Percentiles rank a stretch among this genome's conserved stretches.
Evolutionary conservation across 768 basidiomycete genomes (phyloP).

Genomic region (Phaeolepiota aurea): DNA sequence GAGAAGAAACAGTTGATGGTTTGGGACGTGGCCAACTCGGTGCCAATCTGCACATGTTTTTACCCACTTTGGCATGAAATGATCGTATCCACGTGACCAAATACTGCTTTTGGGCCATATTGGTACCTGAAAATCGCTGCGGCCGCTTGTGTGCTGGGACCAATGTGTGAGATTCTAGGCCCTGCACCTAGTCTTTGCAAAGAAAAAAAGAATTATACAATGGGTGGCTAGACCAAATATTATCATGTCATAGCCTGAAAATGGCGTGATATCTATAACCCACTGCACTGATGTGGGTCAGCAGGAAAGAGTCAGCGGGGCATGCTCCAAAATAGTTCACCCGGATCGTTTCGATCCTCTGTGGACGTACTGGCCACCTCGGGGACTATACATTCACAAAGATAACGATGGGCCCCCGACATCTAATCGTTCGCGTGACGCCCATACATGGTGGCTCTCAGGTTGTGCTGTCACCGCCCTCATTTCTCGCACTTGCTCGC

Average conservation of each 20-base stretch:
- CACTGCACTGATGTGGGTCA: neutral
- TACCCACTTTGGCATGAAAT: too few species aligned
- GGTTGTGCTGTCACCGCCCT: constrained; percentile 23
- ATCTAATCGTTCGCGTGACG: constrained; percentile 21
- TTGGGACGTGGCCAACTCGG: constrained; percentile 8
- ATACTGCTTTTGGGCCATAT: too few species aligned
- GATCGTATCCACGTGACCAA: too few species aligned
- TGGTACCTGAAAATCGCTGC: too few species aligned
- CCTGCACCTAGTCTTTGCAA: neutral
- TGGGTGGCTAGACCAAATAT: neutral
- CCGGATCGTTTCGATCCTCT: too few species aligned
- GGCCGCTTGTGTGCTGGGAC: too few species aligned
- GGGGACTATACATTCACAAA: too few species aligned
- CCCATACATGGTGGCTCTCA: constrained; percentile 40
- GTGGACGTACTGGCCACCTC: too few species aligned
- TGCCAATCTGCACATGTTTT: constrained; percentile 2
- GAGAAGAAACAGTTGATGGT: constrained; percentile 8
- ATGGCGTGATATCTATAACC: neutral
- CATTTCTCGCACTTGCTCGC: constrained; percentile 37
- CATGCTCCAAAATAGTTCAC: neutral
- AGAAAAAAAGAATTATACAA: neutral
- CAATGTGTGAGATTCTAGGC: too few species aligned
- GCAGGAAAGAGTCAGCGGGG: neutral
- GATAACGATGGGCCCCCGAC: constrained; percentile 26
- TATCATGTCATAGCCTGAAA: neutral